Conservation (phyloP, 1,139 yeast genomes). For the Casaregolazyma lundiana region DNA sequence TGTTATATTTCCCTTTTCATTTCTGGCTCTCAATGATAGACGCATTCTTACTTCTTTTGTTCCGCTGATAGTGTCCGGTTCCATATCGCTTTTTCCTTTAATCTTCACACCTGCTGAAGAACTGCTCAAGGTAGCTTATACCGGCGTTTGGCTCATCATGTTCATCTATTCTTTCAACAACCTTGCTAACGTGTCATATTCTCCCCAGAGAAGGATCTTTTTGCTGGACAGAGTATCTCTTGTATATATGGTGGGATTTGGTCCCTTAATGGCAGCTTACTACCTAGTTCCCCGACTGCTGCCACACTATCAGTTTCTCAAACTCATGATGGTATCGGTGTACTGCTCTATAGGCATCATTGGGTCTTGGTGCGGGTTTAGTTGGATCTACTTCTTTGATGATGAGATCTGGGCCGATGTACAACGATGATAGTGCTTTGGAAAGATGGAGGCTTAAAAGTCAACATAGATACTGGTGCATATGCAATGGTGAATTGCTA, state of each 20-base stretch:
- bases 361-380: constrained; percentile 82
- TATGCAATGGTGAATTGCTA: too few species aligned
- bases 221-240: constrained; percentile 68
- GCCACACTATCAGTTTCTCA: constrained; percentile 53
- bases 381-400: constrained; percentile 75
- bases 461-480: too few species aligned
- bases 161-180: constrained; percentile 69
- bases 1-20: constrained; percentile 84
- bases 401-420: constrained; percentile 27
- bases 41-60: constrained; percentile 52
- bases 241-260: constrained; percentile 62
- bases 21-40: constrained; percentile 67
- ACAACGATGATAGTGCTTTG: too few species aligned
- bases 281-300: constrained; percentile 53
- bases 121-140: constrained; percentile 69
- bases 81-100: constrained; percentile 83
- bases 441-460: too few species aligned
- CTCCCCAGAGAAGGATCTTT: constrained; percentile 46
- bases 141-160: constrained; percentile 80
- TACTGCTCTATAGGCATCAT: constrained; percentile 85
- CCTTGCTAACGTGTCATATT: constrained; percentile 45
- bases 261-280: constrained; percentile 57
- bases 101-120: constrained; percentile 78
- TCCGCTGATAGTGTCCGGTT: constrained; percentile 74
- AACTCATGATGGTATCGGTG: constrained; percentile 76